Evolutionary conservation across 1,284 basidiomycete genomes (phyloP), one percentile per base, ranked within the genome.

Genomic region (Sanghuangporus sanghuang): DNA sequence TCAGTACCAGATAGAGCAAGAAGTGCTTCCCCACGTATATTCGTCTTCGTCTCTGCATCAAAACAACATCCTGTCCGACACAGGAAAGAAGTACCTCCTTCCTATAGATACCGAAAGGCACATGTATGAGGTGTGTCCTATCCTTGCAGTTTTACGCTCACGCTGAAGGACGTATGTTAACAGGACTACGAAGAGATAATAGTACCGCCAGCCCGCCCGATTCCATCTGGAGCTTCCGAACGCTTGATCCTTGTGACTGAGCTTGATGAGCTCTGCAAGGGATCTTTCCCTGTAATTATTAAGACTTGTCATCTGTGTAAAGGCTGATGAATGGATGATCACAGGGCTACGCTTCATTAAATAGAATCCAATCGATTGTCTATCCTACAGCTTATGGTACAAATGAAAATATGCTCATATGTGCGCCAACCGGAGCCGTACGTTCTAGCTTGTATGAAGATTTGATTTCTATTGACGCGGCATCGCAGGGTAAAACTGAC

Each of bases 331-430:
- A 42, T 23, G 2, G 2, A 35, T 23, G 40, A 59, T 3, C 36
- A n/a, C 63, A 95, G 87, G 93, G 93, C 32, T 99, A 99, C 73
- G 79, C 83, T 54, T 83, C 87, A 18, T 81, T 99, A 67, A 99
- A 99, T 73, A 85, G 97, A 67, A 91, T 99, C 66, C 97, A 99
- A 73, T 96, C 93, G 6, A 94, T 97, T 62, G 90, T 99, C 12
- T 98, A 92, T 75, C 91, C 93, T 0, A 93, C 93, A 2, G 97
- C 96, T 1, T 98, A 98, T 76, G 81, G 85, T 23, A 92, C 94
- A 1, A 98, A 98, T 69, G 97, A 98, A 75, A 99, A 99, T 72
- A 86, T 99, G 80, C 86, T 99, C 44, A 84, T 99, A 59, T 99
- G 96, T 70, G 93, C 93, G 65, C 66, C 59, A n/a, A 68, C 60